phyloP scores from a whole-genome alignment of 139 green algal species.

The Volvox africanus region DNA sequence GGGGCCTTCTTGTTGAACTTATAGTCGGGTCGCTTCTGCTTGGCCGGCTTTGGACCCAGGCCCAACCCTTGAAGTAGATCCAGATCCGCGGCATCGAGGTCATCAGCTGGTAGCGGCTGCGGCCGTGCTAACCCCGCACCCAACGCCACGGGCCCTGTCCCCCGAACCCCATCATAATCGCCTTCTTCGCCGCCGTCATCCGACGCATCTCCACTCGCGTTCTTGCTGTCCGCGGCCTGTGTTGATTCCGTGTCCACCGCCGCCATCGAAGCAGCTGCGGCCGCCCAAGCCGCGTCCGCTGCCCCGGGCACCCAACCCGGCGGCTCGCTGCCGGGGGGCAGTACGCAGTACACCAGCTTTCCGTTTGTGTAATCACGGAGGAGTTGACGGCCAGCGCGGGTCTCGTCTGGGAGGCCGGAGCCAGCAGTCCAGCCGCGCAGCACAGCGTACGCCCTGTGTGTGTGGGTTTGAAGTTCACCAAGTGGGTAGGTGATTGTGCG shows the following conservation, averaged over 20 bases:
- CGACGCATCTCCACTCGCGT: neutral
- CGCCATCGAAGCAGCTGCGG: neutral
- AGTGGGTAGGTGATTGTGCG: neutral
- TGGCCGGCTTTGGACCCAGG: conserved; percentile 15
- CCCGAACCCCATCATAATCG: too few relatives aligned
- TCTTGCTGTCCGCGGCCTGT: neutral
- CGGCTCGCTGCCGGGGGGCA: conserved; percentile 72
- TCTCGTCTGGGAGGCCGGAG: conserved; percentile 92
- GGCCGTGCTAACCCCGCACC: neutral
- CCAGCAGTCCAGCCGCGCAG: conserved; percentile 78
- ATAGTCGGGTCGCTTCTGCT: conserved; percentile 68
- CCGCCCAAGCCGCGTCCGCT: neutral
- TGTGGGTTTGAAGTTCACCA: neutral
- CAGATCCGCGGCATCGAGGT: conserved; percentile 64
- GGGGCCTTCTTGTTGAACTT: conserved; percentile 90
- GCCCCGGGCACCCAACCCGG: conserved; percentile 19
- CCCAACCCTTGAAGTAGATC: conserved; percentile 57
- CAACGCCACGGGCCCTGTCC: too few relatives aligned
- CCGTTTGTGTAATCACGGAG: conserved; percentile 93
- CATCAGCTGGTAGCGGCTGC: neutral
- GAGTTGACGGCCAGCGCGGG: conserved; percentile 79
- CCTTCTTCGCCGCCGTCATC: neutral
- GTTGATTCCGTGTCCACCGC: neutral
- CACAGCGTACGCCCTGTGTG: conserved; percentile 71
- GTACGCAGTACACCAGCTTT: conserved; percentile 88